phyloP scores from a whole-genome alignment of 345 rosid genomes.

The Hypericum perforatum region DNA sequence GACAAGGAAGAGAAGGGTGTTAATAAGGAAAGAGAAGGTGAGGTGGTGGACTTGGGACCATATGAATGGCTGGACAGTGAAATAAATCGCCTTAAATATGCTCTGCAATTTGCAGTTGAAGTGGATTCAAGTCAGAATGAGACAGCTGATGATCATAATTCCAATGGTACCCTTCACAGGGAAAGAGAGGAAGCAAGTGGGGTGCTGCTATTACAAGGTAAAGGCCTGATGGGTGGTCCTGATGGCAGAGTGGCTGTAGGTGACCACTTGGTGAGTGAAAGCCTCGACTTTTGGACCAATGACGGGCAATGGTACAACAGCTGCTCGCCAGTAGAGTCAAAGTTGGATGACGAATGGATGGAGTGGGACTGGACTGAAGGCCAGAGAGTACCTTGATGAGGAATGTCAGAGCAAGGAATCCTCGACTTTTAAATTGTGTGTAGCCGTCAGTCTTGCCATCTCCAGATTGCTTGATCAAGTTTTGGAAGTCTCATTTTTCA shows the following conservation, averaged over 20 bases:
- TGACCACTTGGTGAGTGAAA: neutral
- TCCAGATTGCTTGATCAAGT: too few relatives aligned
- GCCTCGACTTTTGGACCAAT: too few relatives aligned
- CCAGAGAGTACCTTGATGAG: neutral
- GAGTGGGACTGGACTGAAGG: slow-evolving; percentile 1
- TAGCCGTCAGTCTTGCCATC: too few relatives aligned
- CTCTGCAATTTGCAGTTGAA: neutral
- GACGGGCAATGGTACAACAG: neutral
- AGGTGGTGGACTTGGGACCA: neutral
- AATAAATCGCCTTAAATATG: neutral
- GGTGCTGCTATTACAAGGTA: neutral
- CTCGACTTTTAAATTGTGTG: too few relatives aligned
- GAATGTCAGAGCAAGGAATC: neutral
- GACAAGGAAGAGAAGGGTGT: neutral
- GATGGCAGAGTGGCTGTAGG: neutral
- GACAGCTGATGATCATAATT: too few relatives aligned
- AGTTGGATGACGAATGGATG: neutral
- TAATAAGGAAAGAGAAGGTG: neutral
- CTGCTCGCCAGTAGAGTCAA: neutral
- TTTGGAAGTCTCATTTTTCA: too few relatives aligned
- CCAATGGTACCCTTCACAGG: neutral
- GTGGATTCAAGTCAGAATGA: too few relatives aligned
- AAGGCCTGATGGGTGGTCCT: neutral
- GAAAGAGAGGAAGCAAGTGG: neutral
- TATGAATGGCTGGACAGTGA: slow-evolving; percentile 4